Conservation (phyloP, 331 rosid genomes). For the Rhamnella rubrinervis region DNA sequence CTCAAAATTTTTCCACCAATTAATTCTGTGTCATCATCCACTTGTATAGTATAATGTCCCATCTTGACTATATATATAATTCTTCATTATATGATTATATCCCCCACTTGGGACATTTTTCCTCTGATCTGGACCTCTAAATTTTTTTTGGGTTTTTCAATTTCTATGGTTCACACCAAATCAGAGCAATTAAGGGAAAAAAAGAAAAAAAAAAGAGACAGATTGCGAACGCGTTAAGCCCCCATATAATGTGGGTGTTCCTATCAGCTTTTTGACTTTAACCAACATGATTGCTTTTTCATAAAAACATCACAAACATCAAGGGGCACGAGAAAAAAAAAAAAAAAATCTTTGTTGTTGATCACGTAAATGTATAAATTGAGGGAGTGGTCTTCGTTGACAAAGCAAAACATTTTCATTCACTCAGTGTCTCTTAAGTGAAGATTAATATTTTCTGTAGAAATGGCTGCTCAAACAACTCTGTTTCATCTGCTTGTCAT, state of each 20-base stretch:
- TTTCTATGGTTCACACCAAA: conserved; percentile 27
- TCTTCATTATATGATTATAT: neutral
- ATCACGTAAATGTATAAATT: conserved; percentile 25
- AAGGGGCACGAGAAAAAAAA: conserved; percentile 12
- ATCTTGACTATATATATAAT: conserved; percentile 22
- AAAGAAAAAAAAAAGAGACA: neutral
- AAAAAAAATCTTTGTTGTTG: neutral
- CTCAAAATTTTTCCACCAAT: conserved; percentile 28
- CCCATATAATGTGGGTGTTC: conserved; percentile 36
- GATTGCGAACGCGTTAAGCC: conserved; percentile 37
- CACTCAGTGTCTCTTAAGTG: neutral
- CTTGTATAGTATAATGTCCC: conserved; percentile 42
- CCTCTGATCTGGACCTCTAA: neutral
- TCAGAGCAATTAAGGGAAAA: neutral
- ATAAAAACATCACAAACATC: conserved; percentile 2
- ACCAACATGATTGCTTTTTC: conserved; percentile 28
- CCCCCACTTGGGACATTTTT: conserved; percentile 10
- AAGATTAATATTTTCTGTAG: conserved; percentile 13
- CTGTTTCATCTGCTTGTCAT: conserved; percentile 55
- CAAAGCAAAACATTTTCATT: neutral
- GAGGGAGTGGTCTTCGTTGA: neutral
- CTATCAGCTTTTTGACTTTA: conserved; percentile 53
- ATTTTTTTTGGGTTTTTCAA: conserved; percentile 13
- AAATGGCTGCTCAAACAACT: conserved; percentile 37
- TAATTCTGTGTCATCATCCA: conserved; percentile 54